Evolutionary conservation across 140 eudicot genomes (phyloP), one percentile per base, ranked within the genome.

Genomic region (Cichorium intybus): DNA sequence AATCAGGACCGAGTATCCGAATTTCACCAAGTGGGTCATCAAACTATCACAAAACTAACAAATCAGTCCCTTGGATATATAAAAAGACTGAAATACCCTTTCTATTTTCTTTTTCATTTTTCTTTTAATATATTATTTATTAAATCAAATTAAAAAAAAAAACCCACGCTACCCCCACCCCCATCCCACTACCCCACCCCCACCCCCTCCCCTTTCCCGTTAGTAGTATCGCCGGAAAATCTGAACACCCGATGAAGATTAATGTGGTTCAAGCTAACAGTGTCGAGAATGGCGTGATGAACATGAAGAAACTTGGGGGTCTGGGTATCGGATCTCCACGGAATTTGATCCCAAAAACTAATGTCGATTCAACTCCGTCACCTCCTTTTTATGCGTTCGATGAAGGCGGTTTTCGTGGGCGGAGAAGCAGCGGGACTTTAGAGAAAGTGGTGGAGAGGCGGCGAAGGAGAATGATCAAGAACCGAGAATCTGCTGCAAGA

Each of bases 401-500:
- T 47, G 95, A 84, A 60, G 81, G 78, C 16, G 66, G 70, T 22
- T 6, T 70, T 8, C 70, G 84, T 11, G 91, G 82, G 27, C 76
- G 87, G 75, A 82, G 65, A 75, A 28, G 56, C 23, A 53, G 80
- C 29, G 73, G 82, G 46, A 54, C 85, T 62, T 66, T 86, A 68
- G 93, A 89, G 84, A 84, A 86, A 60, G 89, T 83, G 56, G 88
- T 86, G 79, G 95, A 86, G 70, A 81, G 97, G 79, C 79, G 95
- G 79, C 84, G 84, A 49, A 84, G 76, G 80, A 83, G 97, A 59
- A 89, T 89, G 97, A 89, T 89, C 5, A 89, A 89, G 60, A 89
- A 89, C 75, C 46, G 97, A 58, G 97, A 89, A 61, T 89, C 95
- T n/a, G 95, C 97, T 62, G 95, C 97, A 24, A 75, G 97, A 63